Evolutionary conservation across 208 protist species (phyloP), one percentile per base, ranked within the genome.

Genomic region (Trypanosoma vivax): DNA sequence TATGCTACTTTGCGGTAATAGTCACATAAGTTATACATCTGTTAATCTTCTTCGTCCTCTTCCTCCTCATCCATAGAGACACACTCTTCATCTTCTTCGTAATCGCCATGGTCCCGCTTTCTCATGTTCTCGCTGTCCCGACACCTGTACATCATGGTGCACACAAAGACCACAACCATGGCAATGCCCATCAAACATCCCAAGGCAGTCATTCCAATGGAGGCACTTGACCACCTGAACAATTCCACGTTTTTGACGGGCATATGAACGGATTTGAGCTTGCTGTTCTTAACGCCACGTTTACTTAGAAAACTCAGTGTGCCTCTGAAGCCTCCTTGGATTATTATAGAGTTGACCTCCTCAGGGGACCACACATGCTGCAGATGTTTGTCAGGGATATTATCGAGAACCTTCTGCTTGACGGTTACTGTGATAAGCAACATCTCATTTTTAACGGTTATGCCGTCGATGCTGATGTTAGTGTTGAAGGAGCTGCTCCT

Each of bases 331-430:
- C 4, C 13, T 6, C 59, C 14, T 31, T 65, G 59, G 2, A 18
- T 37, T 7, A 65, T 52, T 41, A 65, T 39, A 9, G 59, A 65
- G 16, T 51, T 65, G 16, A 52, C 50, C 31, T 65, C 59, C 9
- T 52, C 33, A n/a, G 59, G 50, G 11, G 47, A 21, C 59, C 59
- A 65, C 21, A 52, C 37, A 21, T 65, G 59, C 14, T 51, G 49
- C 19, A 65, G 34, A 0, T 37, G 3, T 3, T 40, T 13, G 3
- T 37, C 34, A 28, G 31, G 14, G n/a, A 28, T 19, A 33, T 29
- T 37, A 14, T 2, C 14, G 10, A 50, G 16, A 13, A 58, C 1
- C 21, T 3, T 24, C 42, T 65, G 59, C 28, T 24, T 13, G 4
- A 65, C 59, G 10, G 49, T 45, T 14, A 65, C 23, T 29, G 23